Evolutionary conservation across 2,329 filamentous ascomycete species (phyloP), one percentile per base, ranked within the genome.

Genomic region (Mollisiaceae sp.): DNA sequence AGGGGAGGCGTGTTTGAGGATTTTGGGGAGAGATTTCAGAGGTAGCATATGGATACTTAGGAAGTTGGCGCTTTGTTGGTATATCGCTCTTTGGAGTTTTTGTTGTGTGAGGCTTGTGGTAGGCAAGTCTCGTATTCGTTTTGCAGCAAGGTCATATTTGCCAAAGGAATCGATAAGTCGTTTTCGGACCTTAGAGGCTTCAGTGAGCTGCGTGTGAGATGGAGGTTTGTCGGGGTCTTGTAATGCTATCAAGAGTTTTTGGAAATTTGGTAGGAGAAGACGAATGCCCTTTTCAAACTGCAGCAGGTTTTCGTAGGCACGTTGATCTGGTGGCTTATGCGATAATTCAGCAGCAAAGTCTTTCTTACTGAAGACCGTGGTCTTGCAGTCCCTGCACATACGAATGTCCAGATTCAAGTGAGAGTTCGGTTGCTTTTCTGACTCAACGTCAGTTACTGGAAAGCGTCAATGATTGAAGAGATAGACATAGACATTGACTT

Each of bases 301-400:
- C 0, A 86, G 75, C 2, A 92, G 80, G 65, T 90, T 91, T 68
- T 89, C 85, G 73, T 91, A 92, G 0, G 87, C 82, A 38, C 87
- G 83, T 69, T 89, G 83, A 67, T 89, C 85, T 20, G 86, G 82
- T n/a, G 87, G 83, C 68, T 83, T 84, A 20, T 83, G 80, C 2
- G 80, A 79, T 9, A 88, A 75, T 67, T 89, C 86, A 36, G 83
- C 82, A 38, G 83, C 82, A 72, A 92, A 92, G 70, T 92, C 90
- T 65, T 85, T 83, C 71, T 86, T 86, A 73, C 86, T 85, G 77
- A 92, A 92, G 22, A 92, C 78, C 0, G 86, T 91, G 38, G 85
- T 79, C 70, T 85, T 93, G 81, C 95, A 99, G 64, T 96, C 93
- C 73, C 90, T 91, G 78, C 95, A 99, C 86, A 99, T 94, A 50